Percentiles rank a stretch among this genome's conserved stretches.
Conservation (phyloP, 2,329 filamentous ascomycete species). For the Hymenoscyphus fructigenus region DNA sequence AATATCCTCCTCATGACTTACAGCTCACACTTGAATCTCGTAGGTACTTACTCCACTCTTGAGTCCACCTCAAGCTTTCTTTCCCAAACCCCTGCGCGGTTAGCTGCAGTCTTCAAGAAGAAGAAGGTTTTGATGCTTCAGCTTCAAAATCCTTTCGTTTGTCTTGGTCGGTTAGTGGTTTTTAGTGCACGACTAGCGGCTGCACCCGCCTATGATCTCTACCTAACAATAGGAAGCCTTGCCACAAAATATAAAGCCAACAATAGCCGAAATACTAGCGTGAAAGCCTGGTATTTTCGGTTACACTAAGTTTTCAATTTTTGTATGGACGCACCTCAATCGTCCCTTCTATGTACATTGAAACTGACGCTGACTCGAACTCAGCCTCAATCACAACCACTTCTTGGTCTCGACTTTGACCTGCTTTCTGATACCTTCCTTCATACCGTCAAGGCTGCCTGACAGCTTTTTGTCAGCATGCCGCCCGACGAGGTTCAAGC, state of each 20-base stretch:
- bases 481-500: background rate
- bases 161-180: background rate
- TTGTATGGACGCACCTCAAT: background rate
- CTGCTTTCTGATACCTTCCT: background rate
- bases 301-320: background rate
- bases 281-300: background rate
- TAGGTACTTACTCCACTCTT: background rate
- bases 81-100: background rate
- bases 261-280: background rate
- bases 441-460: background rate
- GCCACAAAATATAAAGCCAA: background rate
- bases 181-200: background rate
- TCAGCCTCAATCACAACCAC: background rate
- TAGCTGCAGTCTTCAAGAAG: background rate
- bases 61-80: background rate
- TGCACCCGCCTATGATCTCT: background rate
- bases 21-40: too few relatives aligned
- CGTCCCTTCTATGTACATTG: background rate
- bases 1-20: too few relatives aligned
- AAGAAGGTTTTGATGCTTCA: background rate
- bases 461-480: background rate
- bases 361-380: background rate
- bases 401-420: background rate
- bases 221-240: background rate
- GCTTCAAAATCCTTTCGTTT: background rate